Base-by-base conservation (phyloP, 2,329 filamentous ascomycete species). In the Pleurostoma richardsiae region DNA sequence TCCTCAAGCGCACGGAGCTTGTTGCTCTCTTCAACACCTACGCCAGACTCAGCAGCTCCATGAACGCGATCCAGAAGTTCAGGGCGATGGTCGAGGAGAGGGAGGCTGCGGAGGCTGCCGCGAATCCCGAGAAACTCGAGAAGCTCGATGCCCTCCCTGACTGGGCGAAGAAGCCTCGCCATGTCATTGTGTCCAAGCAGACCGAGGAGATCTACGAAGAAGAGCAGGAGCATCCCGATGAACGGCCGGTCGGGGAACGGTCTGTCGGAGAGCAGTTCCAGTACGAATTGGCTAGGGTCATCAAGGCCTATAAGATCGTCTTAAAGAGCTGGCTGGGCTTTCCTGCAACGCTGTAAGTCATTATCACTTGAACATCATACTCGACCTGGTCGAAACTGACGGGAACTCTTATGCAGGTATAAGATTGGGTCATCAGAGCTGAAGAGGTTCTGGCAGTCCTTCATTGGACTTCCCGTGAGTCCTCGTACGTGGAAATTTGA, bases 11-110 rank as follows among this genome's bases (percentile, higher is more conserved):
- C 53, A 97, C 92, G 1, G 94, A 99, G 68, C 76, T 99, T 8
- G 94, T 99, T 26, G 89, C 94, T 3, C 76, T 99, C 26, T 86
- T 97, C 70, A 99, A 99, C 68, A 97, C 94, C 0, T 85, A 96
- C 49, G 89, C 88, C 30, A 82, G 92, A 33, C 83, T 97, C 52
- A 90, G 88, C 52, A 85, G 87, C 63, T 94, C 89, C 44, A 69
- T 99, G 51, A 74, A 78, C 31, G 85, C 89, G 0, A 77, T 96
- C 40, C 79, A 82, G 47, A 75, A 83, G 46, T 97, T 99, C 71
- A 70, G 76, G 43, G 57, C 56, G 29, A 78, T 83, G 72, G 68
- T 78, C 8, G 69, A 71, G 49, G 63, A 65, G 45, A 59, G 56
- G 30, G 62, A 68, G 47, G 31, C 44, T 36, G 19, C 49, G 3